Percentiles rank a stretch among this genome's conserved stretches.
phyloP scores from a whole-genome alignment of 352 stramenopile genomes.

The Phytophthora brassicae region DNA sequence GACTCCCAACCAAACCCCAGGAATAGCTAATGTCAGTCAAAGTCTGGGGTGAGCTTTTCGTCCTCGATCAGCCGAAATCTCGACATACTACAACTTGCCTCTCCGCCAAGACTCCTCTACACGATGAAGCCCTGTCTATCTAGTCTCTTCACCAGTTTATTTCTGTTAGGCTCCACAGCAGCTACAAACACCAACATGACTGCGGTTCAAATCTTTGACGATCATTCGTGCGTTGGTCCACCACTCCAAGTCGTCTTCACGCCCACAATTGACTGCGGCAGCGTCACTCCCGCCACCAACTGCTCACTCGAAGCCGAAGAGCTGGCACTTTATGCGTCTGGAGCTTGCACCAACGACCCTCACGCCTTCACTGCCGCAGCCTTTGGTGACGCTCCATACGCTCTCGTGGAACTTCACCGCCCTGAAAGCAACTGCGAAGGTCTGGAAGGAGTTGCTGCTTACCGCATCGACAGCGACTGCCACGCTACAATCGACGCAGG shows the following conservation, averaged over 20 bases:
- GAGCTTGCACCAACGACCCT: slow-evolving; percentile 20
- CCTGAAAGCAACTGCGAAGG: slow-evolving; percentile 16
- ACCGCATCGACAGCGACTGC: slow-evolving; percentile 26
- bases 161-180: slow-evolving; percentile 2
- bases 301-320: slow-evolving; percentile 22
- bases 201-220: slow-evolving; percentile 19
- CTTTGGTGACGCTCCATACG: slow-evolving; percentile 15
- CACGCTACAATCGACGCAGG: slow-evolving; percentile 22
- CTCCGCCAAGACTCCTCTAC: neutral
- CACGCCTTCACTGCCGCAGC: neutral
- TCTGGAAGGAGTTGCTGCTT: slow-evolving; percentile 23
- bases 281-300: neutral
- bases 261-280: slow-evolving; percentile 15
- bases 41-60: slow-evolving; percentile 9
- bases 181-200: slow-evolving; percentile 7
- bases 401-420: slow-evolving; percentile 19
- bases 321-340: slow-evolving; percentile 21
- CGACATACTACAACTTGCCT: slow-evolving; percentile 8
- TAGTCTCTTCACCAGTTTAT: neutral
- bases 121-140: slow-evolving; percentile 13
- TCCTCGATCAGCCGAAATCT: too few relatives aligned
- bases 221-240: slow-evolving; percentile 12
- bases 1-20: neutral
- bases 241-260: slow-evolving; percentile 28
- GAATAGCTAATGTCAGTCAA: slow-evolving; percentile 17